Base-by-base conservation (phyloP, 495 filamentous ascomycete genomes). In the Poronia punctata region DNA sequence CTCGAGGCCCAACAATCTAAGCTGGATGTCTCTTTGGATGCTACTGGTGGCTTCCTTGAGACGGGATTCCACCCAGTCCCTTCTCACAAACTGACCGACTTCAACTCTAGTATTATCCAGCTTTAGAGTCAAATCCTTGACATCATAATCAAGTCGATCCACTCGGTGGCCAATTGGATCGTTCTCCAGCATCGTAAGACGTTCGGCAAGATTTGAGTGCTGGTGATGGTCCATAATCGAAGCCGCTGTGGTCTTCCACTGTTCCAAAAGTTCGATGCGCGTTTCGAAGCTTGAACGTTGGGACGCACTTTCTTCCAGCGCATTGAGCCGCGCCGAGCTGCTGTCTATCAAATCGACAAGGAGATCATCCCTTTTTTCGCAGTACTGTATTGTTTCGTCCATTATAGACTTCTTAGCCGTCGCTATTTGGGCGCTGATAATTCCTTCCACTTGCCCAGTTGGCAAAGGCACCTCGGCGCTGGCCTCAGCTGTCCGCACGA, bases 1-100 rank as follows among this genome's bases (percentile, higher is more conserved):
- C 5, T 56, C 52, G 7, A 55, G 17, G 0, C 43, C 35, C 5
- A 34, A 35, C 4, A 55, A 9, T 28, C 40, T 49, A 20, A 20
- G 41, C 16, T 28, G 42, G 18, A 26, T 27, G 1, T 53, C 41
- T 3, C 46, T 40, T 15, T 22, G 11, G 15, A 32, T 10, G 2
- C 21, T 18, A 22, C 3, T 24, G 19, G 33, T 20, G 15, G 38
- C 12, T 36, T 45, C 32, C 27, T 45, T 26, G 8, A 45, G 6
- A 8, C 42, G 42, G 21, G 18, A 6, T 21, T 45, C 42, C 17
- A 38, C 21, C 42, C 27, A 45, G 7, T 38, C 42, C 0, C 16
- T 34, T 15, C 15, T 38, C 18, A 27, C 34, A 8, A 26, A 18
- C 28, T 38, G 34, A 21, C 20, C 35, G 5, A 38, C 21, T 10